Conservation (phyloP, 169 alveolate genomes). For the Eimeria zaria region DNA sequence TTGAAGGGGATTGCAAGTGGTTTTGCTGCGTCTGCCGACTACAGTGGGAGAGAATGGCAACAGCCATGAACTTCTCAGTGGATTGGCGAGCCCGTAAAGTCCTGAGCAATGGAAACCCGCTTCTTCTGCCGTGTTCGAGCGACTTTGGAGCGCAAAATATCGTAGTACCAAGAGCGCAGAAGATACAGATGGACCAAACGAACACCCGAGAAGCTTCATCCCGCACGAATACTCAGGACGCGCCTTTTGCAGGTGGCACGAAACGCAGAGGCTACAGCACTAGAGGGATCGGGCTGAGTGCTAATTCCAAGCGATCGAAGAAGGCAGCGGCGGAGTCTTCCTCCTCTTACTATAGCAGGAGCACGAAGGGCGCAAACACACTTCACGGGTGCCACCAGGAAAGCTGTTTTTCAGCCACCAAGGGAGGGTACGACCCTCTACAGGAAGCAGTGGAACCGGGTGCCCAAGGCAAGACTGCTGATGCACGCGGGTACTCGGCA, state of each 20-base stretch:
- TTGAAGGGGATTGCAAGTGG: constrained; percentile 74
- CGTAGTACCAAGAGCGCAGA: not conserved
- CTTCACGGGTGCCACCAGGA: not conserved
- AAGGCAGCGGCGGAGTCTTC: not conserved
- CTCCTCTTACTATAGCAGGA: not conserved
- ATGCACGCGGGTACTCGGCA: not conserved
- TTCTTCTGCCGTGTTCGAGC: not conserved
- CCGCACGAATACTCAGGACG: not conserved
- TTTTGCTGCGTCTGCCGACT: constrained; percentile 66
- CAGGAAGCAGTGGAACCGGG: constrained; percentile 43
- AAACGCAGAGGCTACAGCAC: constrained; percentile 34
- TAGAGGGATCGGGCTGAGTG: not conserved
- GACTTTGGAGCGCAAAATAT: not conserved
- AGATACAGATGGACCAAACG: not conserved
- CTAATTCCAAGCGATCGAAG: constrained; percentile 1
- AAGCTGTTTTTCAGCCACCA: not conserved
- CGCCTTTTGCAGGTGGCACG: constrained; percentile 4
- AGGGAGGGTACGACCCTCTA: not conserved
- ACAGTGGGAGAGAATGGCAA: constrained; percentile 75
- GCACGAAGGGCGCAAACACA: not conserved
- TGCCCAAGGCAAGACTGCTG: constrained; percentile 23
- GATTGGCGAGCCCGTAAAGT: constrained; percentile 70
- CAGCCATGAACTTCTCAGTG: constrained; percentile 70
- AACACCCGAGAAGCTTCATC: not conserved
- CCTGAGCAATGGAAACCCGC: constrained; percentile 64